phyloP scores from a whole-genome alignment of 257 asterid genomes.

The Orobanche coerulescens region DNA sequence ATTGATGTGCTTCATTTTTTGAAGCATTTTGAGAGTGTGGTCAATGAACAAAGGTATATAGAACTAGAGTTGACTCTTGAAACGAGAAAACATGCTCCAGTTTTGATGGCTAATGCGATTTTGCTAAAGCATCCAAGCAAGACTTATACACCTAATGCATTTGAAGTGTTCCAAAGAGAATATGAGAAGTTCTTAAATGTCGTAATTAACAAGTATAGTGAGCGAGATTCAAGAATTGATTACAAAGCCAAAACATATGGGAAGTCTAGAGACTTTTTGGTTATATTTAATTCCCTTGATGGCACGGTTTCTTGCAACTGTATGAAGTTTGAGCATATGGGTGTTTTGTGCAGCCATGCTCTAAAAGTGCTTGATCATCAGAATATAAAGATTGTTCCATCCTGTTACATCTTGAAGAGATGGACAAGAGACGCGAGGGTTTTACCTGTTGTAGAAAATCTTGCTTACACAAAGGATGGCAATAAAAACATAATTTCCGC shows the following conservation, averaged over 20 bases:
- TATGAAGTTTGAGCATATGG: constrained; percentile 58
- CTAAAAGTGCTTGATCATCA: constrained; percentile 56
- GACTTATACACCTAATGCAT: constrained; percentile 45
- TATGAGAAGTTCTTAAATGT: constrained; percentile 51
- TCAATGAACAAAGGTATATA: constrained; percentile 44
- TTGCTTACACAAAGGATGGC: constrained; percentile 27
- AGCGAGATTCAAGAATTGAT: constrained; percentile 36
- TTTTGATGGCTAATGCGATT: constrained; percentile 49
- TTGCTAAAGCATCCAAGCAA: constrained; percentile 44
- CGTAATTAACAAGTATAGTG: constrained; percentile 38
- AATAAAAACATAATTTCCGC: constrained; percentile 35
- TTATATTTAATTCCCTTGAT: constrained; percentile 37
- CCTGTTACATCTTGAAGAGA: constrained; percentile 46
- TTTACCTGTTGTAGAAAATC: constrained; percentile 28
- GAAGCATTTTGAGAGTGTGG: constrained; percentile 37
- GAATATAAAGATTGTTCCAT: constrained; percentile 48
- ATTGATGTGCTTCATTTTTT: constrained; percentile 40
- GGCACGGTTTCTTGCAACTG: constrained; percentile 55
- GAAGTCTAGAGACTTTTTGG: constrained; percentile 38
- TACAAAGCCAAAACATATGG: constrained; percentile 54
- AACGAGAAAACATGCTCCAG: constrained; percentile 41
- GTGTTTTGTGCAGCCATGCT: constrained; percentile 52
- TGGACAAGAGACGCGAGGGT: constrained; percentile 59
- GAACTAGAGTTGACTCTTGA: constrained; percentile 41
- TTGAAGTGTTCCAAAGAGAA: constrained; percentile 51